Conservation (phyloP, 225 moss, liverwort and hornwort species). For the Bryoerythrophyllum caledonicum region DNA sequence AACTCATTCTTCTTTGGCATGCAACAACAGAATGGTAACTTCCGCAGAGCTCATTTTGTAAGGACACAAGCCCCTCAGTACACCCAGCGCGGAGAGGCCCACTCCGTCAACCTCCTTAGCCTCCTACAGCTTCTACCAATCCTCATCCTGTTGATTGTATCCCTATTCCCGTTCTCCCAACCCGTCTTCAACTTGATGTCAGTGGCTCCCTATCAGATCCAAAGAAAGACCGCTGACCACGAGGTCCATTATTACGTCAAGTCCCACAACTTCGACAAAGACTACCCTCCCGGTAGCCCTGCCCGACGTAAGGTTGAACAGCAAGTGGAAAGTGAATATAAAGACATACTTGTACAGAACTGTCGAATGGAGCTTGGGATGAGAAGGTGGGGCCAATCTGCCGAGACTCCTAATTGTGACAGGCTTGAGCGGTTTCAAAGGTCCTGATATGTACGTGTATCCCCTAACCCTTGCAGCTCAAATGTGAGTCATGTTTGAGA, state of each 20-base stretch:
- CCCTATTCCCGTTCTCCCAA: conserved; percentile 93
- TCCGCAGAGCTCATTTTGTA: conserved; percentile 81
- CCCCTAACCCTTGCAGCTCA: conserved; percentile 26
- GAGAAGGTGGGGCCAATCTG: conserved; percentile 80
- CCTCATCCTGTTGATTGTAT: conserved; percentile 85
- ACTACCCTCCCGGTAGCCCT: conserved; percentile 80
- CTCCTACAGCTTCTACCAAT: conserved; percentile 93
- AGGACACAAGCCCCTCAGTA: conserved; percentile 54
- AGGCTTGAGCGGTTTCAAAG: conserved; percentile 81
- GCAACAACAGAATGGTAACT: conserved; percentile 75
- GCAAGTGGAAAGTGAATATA: conserved; percentile 91
- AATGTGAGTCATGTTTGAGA: conserved; percentile 37
- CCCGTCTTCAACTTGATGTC: conserved; percentile 89
- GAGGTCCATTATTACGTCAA: conserved; percentile 89
- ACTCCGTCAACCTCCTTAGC: conserved; percentile 69
- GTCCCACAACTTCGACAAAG: conserved; percentile 70
- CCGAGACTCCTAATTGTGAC: conserved; percentile 87
- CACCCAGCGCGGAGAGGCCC: conserved; percentile 61
- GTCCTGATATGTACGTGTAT: conserved; percentile 48
- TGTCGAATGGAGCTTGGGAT: conserved; percentile 90
- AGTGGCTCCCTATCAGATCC: conserved; percentile 72
- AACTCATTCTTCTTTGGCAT: conserved; percentile 96
- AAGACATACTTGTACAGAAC: conserved; percentile 91
- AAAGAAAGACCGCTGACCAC: conserved; percentile 78
- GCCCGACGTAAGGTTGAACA: conserved; percentile 75